A percentile compares a stretch with the other conserved stretches of the same genome.
phyloP scores from a whole-genome alignment of 495 filamentous ascomycete species.

The Trichoderma erinaceum region DNA sequence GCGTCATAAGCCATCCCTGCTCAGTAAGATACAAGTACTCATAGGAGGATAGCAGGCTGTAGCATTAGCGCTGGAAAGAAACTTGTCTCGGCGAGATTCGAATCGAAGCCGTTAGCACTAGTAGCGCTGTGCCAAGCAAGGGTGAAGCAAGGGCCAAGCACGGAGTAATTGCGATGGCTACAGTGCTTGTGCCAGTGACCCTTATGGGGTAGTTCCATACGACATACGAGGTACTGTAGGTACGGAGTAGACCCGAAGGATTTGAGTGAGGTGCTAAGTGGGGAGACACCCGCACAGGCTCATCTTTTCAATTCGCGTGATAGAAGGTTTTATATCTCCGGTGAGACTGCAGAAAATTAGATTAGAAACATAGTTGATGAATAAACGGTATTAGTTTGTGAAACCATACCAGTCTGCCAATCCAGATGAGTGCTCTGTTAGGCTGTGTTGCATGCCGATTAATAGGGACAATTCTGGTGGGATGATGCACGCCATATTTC shows the following conservation, averaged over 20 bases:
- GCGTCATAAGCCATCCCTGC: slow-evolving; percentile 3
- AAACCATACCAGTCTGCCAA: background rate
- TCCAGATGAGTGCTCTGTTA: background rate
- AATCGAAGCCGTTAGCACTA: background rate
- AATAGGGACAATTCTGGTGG: background rate
- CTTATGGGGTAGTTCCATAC: background rate
- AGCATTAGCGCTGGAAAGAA: background rate
- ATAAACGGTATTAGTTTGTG: background rate
- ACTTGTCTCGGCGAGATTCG: slow-evolving; percentile 9
- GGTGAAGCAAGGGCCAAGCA: background rate
- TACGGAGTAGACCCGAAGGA: slow-evolving; percentile 1
- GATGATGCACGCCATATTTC: background rate
- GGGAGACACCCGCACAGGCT: background rate
- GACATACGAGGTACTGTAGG: background rate
- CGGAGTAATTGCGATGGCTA: background rate
- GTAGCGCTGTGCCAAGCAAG: background rate
- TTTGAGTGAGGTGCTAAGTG: background rate
- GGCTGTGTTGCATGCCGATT: background rate
- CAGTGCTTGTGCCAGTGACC: no score
- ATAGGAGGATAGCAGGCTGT: background rate
- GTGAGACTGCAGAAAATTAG: background rate
- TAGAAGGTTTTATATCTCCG: background rate
- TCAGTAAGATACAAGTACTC: background rate
- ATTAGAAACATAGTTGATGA: background rate
- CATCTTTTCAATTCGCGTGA: background rate